These are phyloP conservation scores for Withania somnifera DNA, from an alignment of 305 asterid species.

Conservation along the genomic window DNA sequence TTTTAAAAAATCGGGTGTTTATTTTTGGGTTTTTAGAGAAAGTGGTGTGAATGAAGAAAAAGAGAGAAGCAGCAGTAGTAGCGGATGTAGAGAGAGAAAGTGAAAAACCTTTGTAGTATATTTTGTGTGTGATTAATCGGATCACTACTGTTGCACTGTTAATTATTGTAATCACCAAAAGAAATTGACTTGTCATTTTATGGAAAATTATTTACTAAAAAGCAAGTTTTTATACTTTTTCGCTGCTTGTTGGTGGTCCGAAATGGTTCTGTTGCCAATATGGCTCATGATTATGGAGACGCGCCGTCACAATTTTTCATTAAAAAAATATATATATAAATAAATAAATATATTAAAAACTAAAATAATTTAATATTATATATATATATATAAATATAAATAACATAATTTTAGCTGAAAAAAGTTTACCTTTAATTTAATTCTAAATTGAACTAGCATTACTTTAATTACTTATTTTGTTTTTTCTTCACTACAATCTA, in stretches of 20 bases:
- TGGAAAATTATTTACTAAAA: background rate
- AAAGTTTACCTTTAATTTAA: background rate
- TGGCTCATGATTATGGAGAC: too few species aligned
- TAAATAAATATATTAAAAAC: too few species aligned
- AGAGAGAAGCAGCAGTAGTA: background rate
- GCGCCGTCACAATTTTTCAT: too few species aligned
- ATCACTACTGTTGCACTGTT: too few species aligned
- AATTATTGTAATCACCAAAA: too few species aligned
- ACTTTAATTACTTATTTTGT: background rate
- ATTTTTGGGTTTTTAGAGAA: background rate
- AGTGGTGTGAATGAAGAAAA: conserved; percentile 7
- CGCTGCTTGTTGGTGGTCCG: background rate
- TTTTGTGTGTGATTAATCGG: background rate
- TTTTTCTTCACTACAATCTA: background rate
- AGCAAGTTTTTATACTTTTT: background rate
- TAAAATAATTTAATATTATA: too few species aligned
- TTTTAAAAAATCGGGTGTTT: conserved; percentile 19
- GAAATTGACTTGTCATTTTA: too few species aligned
- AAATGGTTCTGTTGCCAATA: too few species aligned
- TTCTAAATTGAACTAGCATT: background rate
- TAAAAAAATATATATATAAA: too few species aligned
- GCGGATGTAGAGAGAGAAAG: conserved; percentile 21
- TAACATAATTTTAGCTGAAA: too few species aligned
- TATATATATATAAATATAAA: too few species aligned
- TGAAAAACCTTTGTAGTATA: background rate